These are phyloP conservation scores for Lyophyllum semitale DNA, from an alignment of 768 basidiomycete species.

Conservation along the genomic window DNA sequence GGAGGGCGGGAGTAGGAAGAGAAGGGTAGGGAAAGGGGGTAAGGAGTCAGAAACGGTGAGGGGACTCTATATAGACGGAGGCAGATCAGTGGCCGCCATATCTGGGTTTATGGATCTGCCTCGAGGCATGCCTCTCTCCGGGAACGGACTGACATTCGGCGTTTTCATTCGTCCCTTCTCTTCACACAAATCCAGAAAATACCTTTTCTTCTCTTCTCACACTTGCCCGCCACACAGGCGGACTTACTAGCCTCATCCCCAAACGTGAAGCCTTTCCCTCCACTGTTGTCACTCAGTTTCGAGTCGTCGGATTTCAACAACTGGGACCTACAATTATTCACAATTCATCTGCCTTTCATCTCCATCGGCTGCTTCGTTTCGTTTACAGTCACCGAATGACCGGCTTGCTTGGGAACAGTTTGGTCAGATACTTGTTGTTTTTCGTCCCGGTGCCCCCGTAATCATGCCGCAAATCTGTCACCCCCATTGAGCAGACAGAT, in stretches of 20 bases:
- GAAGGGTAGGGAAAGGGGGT: conserved; percentile 26
- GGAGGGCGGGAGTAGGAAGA: conserved; percentile 20
- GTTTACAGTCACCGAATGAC: neutral
- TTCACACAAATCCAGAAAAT: conserved; percentile 12
- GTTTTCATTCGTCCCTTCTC: conserved; percentile 15
- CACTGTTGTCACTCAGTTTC: neutral
- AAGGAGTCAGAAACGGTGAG: conserved; percentile 27
- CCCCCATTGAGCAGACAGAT: conserved; percentile 24
- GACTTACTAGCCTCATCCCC: conserved; percentile 5
- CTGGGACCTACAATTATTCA: conserved; percentile 1
- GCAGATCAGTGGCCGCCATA: conserved; percentile 9
- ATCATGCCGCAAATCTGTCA: conserved; percentile 30
- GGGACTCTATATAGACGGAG: neutral
- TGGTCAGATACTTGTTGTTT: conserved; percentile 8
- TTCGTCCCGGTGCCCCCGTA: conserved; percentile 24
- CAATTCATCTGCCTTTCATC: conserved; percentile 13
- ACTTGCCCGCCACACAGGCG: conserved; percentile 17
- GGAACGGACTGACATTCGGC: conserved; percentile 17
- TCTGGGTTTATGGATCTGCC: conserved; percentile 19
- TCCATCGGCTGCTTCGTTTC: conserved; percentile 8
- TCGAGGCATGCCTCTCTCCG: conserved; percentile 19
- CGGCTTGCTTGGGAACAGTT: conserved; percentile 14
- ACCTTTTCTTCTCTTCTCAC: conserved; percentile 10
- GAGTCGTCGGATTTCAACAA: neutral
- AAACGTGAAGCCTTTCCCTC: neutral